Conservation (phyloP, 345 rosid genomes). For the Turritis glabra region DNA sequence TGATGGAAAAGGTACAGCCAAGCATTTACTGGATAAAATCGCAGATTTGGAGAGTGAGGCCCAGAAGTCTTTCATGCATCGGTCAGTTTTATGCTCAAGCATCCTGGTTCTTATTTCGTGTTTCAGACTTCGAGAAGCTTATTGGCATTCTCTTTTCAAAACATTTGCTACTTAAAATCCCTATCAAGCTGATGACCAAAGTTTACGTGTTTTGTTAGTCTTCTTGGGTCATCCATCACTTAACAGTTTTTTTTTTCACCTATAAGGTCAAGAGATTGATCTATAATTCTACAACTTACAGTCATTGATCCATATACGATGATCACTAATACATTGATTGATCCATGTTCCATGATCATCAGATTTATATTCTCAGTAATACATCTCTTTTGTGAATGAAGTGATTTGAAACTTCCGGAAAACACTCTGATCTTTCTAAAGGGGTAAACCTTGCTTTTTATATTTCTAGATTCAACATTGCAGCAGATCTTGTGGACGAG, state of each 20-base stretch:
- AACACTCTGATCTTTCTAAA: not conserved
- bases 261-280: not conserved
- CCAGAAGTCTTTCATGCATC: constrained; percentile 97
- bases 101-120: constrained; percentile 10
- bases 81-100: constrained; percentile 55
- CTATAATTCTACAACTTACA: not conserved
- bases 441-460: not conserved
- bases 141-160: constrained; percentile 4
- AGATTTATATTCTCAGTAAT: constrained; percentile 3
- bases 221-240: constrained; percentile 16
- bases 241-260: not conserved
- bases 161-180: constrained; percentile 4
- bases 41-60: constrained; percentile 86
- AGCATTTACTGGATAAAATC: constrained; percentile 69
- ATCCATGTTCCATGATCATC: not conserved
- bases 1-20: constrained; percentile 87
- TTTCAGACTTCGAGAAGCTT: constrained; percentile 12
- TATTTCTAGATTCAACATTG: constrained; percentile 79
- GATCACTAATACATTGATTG: constrained; percentile 8
- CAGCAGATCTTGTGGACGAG: constrained; percentile 80
- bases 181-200: not conserved
- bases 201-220: not conserved
- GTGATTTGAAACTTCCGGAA: not conserved
- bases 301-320: not conserved
- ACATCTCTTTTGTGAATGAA: constrained; percentile 16